Evolutionary conservation across 1,284 basidiomycete species (phyloP).

Genomic region (Cutaneotrichosporon spelunceum): DNA sequence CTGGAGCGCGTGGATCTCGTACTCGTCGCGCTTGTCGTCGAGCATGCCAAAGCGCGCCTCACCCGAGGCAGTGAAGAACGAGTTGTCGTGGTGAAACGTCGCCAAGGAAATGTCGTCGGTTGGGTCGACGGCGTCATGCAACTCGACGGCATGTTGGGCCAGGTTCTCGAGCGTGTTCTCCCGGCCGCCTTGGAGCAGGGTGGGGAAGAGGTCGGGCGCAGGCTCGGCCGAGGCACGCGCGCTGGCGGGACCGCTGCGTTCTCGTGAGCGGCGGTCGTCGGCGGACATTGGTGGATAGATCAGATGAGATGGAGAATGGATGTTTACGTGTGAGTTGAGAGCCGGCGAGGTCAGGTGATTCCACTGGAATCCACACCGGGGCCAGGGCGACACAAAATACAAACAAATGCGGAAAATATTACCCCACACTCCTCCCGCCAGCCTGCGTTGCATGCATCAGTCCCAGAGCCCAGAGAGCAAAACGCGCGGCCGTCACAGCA

Average conservation of each 20-base stretch:
- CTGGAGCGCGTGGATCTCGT: background rate
- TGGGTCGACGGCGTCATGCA: conserved; percentile 3
- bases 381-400: too few species aligned
- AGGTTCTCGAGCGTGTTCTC: conserved; percentile 13
- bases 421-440: too few species aligned
- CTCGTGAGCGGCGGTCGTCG: conserved; percentile 1
- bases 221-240: background rate
- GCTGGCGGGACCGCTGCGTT: background rate
- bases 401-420: too few species aligned
- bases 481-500: too few species aligned
- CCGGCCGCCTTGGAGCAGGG: conserved; percentile 2
- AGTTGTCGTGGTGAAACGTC: conserved; percentile 7
- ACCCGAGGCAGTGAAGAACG: conserved; percentile 6
- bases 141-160: conserved; percentile 5
- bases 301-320: conserved; percentile 1
- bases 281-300: background rate
- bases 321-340: conserved; percentile 1
- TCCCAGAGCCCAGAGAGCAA: too few species aligned
- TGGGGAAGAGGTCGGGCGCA: conserved; percentile 3
- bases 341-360: background rate
- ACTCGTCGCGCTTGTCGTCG: conserved; percentile 3
- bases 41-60: conserved; percentile 11
- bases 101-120: background rate
- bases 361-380: too few species aligned
- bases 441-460: too few species aligned